A percentile compares a stretch with the other conserved stretches of the same genome.
These are phyloP conservation scores for Fraxinus velutina DNA, from an alignment of 305 asterid genomes.

Conservation along the genomic window DNA sequence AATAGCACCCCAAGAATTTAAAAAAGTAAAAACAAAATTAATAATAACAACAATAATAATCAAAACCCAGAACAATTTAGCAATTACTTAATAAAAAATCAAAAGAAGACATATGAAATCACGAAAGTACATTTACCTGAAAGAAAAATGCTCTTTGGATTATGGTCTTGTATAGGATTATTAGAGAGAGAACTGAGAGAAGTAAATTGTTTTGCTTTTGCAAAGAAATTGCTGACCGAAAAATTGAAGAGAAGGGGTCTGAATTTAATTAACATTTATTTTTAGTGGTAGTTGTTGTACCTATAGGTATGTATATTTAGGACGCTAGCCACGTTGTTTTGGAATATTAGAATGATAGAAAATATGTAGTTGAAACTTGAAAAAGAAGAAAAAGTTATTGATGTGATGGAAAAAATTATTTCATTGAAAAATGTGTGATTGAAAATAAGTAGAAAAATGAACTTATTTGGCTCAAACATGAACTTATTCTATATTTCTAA, in stretches of 20 bases:
- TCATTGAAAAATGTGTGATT: no score
- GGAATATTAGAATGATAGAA: no score
- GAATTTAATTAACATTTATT: not conserved
- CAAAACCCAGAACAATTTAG: not conserved
- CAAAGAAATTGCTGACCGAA: not conserved
- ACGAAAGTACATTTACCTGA: not conserved
- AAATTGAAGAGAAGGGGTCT: not conserved
- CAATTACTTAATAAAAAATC: not conserved
- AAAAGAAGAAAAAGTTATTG: no score
- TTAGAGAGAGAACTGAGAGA: not conserved
- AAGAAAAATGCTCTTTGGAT: not conserved
- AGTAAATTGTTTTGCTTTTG: not conserved
- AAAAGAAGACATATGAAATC: not conserved
- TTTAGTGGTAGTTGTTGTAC: not conserved
- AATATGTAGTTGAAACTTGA: no score
- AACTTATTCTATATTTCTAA: no score
- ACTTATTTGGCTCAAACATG: no score
- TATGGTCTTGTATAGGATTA: not conserved
- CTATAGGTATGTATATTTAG: not conserved
- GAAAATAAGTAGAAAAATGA: no score
- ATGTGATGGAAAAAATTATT: no score
- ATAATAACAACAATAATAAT: not conserved
- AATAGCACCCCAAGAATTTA: not conserved
- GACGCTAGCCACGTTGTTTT: no score
- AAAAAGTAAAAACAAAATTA: not conserved